phyloP scores from a whole-genome alignment of 768 basidiomycete genomes.

The Baorangia bicolor region DNA sequence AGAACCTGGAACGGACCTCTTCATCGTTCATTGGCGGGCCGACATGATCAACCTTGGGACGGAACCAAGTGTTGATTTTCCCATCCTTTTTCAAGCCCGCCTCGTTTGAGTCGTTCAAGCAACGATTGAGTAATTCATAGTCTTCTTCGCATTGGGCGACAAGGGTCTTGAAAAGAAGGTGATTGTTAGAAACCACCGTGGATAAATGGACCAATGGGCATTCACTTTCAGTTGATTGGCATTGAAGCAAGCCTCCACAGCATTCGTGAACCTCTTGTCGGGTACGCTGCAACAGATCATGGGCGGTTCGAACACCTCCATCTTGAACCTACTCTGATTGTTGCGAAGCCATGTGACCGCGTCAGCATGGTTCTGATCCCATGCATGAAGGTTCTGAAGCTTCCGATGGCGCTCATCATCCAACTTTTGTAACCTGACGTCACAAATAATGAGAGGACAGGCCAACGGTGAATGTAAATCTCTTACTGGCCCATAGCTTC shows the following conservation, averaged over 20 bases:
- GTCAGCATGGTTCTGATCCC: conserved; percentile 60
- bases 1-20: conserved; percentile 45
- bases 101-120: conserved; percentile 61
- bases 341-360: conserved; percentile 73
- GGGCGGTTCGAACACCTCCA: conserved; percentile 86
- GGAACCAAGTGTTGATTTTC: conserved; percentile 67
- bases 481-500: conserved; percentile 31
- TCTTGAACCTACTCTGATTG: conserved; percentile 66
- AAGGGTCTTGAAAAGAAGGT: conserved; percentile 57
- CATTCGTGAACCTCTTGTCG: conserved; percentile 57
- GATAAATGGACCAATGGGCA: not conserved
- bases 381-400: conserved; percentile 47
- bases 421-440: conserved; percentile 51
- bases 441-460: not conserved
- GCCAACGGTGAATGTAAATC: not conserved
- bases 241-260: conserved; percentile 73
- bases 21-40: conserved; percentile 58
- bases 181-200: not conserved
- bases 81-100: conserved; percentile 50
- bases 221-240: conserved; percentile 61
- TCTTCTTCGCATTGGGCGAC: conserved; percentile 84
- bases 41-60: conserved; percentile 39
- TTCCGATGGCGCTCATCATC: conserved; percentile 59
- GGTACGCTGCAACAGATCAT: conserved; percentile 69
- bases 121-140: conserved; percentile 63